Evolutionary conservation across 1,139 yeast genomes (phyloP).

Genomic region (Blastobotrys proliferans): DNA sequence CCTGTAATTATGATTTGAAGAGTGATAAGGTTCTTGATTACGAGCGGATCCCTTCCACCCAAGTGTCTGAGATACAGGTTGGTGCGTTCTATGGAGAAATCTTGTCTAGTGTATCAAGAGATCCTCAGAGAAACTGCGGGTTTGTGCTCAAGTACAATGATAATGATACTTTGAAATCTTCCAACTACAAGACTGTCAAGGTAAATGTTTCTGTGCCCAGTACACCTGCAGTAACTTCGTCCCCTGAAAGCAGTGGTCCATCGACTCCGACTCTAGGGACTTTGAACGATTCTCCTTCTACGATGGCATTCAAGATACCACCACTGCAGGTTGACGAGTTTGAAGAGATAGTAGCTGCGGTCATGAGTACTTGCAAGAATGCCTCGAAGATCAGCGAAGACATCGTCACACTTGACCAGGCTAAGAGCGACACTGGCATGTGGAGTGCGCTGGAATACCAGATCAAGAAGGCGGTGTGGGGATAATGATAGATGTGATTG

Average conservation of each 20-base stretch:
- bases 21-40: slow-evolving; percentile 24
- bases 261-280: background rate
- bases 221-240: background rate
- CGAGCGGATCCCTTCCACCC: slow-evolving; percentile 18
- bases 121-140: slow-evolving; percentile 22
- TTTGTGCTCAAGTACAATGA: slow-evolving; percentile 25
- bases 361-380: slow-evolving; percentile 30
- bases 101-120: slow-evolving; percentile 29
- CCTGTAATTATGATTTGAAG: slow-evolving; percentile 24
- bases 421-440: slow-evolving; percentile 33
- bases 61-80: slow-evolving; percentile 19
- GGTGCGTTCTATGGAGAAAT: slow-evolving; percentile 24
- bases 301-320: slow-evolving; percentile 32
- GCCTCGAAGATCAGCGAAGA: slow-evolving; percentile 28
- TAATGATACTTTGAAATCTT: background rate
- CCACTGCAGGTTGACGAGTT: slow-evolving; percentile 21
- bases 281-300: background rate
- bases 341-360: slow-evolving; percentile 26
- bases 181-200: slow-evolving; percentile 1
- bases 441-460: slow-evolving; percentile 35
- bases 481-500: too few relatives aligned
- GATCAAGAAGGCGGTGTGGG: slow-evolving; percentile 39
- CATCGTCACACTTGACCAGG: slow-evolving; percentile 35
- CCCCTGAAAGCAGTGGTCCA: background rate
- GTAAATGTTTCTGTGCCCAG: background rate